phyloP scores from a whole-genome alignment of 352 stramenopile genomes.

The Phytophthora pini region DNA sequence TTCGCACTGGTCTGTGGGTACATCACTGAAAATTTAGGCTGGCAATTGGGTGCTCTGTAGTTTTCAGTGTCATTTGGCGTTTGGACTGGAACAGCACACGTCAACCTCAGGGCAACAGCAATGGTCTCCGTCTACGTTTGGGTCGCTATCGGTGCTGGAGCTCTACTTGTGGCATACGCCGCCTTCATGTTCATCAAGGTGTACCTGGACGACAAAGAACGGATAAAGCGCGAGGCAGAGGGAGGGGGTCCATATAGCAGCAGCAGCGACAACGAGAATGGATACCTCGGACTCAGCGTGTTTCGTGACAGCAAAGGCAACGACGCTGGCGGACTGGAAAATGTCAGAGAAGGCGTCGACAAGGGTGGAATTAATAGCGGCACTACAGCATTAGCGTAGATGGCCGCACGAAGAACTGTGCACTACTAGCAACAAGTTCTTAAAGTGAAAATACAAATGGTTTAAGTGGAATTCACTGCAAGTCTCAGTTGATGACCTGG shows the following conservation, averaged over 20 bases:
- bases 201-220: slow-evolving; percentile 31
- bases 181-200: slow-evolving; percentile 31
- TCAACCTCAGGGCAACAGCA: not conserved
- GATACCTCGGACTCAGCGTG: slow-evolving; percentile 18
- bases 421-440: not conserved
- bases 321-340: slow-evolving; percentile 30
- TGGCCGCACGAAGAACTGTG: not conserved
- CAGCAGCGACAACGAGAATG: slow-evolving; percentile 37
- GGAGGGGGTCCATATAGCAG: slow-evolving; percentile 27
- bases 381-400: slow-evolving; percentile 7
- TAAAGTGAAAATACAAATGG: slow-evolving; percentile 10
- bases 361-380: slow-evolving; percentile 25
- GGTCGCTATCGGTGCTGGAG: slow-evolving; percentile 6
- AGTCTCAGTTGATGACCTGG: too few species aligned
- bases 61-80: slow-evolving; percentile 9
- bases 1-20: slow-evolving; percentile 12
- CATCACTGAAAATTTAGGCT: slow-evolving; percentile 7
- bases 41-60: not conserved
- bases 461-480: too few species aligned
- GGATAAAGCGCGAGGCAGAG: slow-evolving; percentile 18
- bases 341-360: slow-evolving; percentile 17
- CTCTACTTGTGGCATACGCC: slow-evolving; percentile 20
- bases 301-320: slow-evolving; percentile 34
- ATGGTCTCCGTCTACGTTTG: slow-evolving; percentile 34
- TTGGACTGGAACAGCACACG: not conserved